Evolutionary conservation across 2,329 filamentous ascomycete genomes (phyloP), one percentile per base, ranked within the genome.

Genomic region (Sarocladium strictum): DNA sequence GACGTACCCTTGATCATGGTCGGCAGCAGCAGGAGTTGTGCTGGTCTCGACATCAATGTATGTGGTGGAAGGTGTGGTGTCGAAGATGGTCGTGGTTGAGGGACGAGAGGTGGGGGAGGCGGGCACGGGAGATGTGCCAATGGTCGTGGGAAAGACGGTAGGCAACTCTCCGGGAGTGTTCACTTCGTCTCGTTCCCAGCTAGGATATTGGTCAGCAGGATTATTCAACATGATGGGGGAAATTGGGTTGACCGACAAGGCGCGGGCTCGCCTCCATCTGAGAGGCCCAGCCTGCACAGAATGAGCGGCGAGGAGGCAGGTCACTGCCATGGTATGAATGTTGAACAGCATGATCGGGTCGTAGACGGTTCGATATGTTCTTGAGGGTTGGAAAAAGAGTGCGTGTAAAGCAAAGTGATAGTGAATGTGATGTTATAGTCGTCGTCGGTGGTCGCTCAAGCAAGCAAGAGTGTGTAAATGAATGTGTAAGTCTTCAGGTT

Each of bases 211-310:
- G 17, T 51, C 17, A 51, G 47, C 17, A 7, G 35, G 3, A 32
- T 12, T 21, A 3, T 27, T 15, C 6, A n/a, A 10, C 3, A 23
- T 51, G 14, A 5, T 21, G 17, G 6, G 3, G 5, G 17, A 23
- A 23, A 7, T 24, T 15, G 50, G 12, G 14, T 23, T 17, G 37
- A 60, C 65, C 53, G 58, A 70, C 68, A 65, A 56, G 52, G 50
- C 35, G 32, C 45, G 59, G 52, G 50, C 35, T 32, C 45, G 59
- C 59, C 65, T 59, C 60, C 60, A 59, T 62, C 64, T 62, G 29
- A 68, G 60, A 65, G 66, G 71, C 60, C 68, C 69, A 59, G 69
- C 69, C 65, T 67, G 60, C 23, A 61, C 60, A 54, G 58, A 64
- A 57, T 65, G 63, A 19, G 61, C 58, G 61, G 66, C 56, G 56